Base-by-base conservation (phyloP, 2,329 filamentous ascomycete genomes). In the Diatrype stigma region DNA sequence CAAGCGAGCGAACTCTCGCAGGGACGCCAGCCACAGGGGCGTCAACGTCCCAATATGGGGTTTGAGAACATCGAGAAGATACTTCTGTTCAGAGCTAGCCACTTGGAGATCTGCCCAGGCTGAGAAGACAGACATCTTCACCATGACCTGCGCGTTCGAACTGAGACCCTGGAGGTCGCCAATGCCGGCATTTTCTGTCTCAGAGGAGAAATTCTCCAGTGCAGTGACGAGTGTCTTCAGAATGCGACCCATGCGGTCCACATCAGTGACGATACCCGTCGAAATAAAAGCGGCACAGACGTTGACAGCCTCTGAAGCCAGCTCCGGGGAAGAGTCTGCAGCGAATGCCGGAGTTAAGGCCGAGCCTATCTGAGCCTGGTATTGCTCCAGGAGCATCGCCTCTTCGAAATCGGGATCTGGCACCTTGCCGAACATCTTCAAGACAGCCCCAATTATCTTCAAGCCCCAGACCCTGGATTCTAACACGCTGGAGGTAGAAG, bases 271-370 rank as follows among this genome's bases (percentile, higher is more conserved):
- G 50, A 99, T 97, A 14, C 94, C 94, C 0, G 93, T 96, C 0
- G 93, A 89, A 63, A 99, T 95, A 70, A 99, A 99, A 1, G 89
- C 91, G n/a, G 93, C 94, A 63, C 94, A 99, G 6, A 99, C 94
- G 62, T 96, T 96, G 56, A 99, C 90, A 16, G 95, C 94, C 66
- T 96, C 93, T 0, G 94, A 92, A 7, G 94, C 95, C 16, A 99
- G 77, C 68, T 99, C 94, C 0, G 95, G 92, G 1, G 93, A 96
- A 0, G 94, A 99, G 68, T 99, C 94, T 3, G 86, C 87, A 1
- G 94, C 92, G 71, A 99, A 99, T 0, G 94, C 95, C 3, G 94
- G 94, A 0, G 95, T 99, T 54, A 99, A 77, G 1, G 94, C 94
- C 17, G 94, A 97, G 62, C 92, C 92, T 65, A 99, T 99, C 66